Percentiles rank a stretch among this genome's conserved stretches.
Conservation (phyloP, 805 yeast species). For the Hanseniaspora lindneri region DNA sequence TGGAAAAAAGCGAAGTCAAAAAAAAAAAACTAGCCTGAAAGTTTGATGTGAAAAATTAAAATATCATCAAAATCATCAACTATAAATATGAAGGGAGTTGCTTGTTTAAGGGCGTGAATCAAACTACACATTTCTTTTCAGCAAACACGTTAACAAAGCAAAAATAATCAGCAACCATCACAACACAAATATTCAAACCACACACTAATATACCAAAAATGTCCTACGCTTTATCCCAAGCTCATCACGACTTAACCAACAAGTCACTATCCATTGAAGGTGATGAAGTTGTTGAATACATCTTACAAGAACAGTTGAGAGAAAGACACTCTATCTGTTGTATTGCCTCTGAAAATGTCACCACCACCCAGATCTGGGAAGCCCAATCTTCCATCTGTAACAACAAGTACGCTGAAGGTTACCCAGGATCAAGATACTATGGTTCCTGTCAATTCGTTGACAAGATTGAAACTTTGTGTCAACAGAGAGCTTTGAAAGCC, state of each 20-base stretch:
- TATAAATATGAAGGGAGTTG: too few relatives aligned
- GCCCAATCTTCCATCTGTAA: conserved; percentile 96
- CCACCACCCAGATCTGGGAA: conserved; percentile 90
- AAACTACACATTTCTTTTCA: too few relatives aligned
- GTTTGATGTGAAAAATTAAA: too few relatives aligned
- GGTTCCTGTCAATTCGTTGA: conserved; percentile 98
- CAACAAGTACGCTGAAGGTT: conserved; percentile 97
- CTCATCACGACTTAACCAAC: conserved; percentile 55
- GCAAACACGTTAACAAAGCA: too few relatives aligned
- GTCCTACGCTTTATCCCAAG: conserved; percentile 41
- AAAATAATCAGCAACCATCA: too few relatives aligned
- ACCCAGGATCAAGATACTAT: conserved; percentile 97
- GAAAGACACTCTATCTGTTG: conserved; percentile 87
- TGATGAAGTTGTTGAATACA: conserved; percentile 65
- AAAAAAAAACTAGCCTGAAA: too few relatives aligned
- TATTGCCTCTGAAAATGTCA: conserved; percentile 95
- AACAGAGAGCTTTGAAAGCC: conserved; percentile 85
- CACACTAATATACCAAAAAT: background rate
- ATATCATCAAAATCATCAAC: too few relatives aligned
- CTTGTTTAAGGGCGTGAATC: too few relatives aligned
- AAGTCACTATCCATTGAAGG: conserved; percentile 50
- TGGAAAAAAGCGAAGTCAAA: too few relatives aligned
- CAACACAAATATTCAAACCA: too few relatives aligned
- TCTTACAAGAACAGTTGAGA: conserved; percentile 72
- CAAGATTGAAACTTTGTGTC: conserved; percentile 84